Conservation (phyloP, 2,329 filamentous ascomycete genomes). For the Penicillium frequentans region DNA sequence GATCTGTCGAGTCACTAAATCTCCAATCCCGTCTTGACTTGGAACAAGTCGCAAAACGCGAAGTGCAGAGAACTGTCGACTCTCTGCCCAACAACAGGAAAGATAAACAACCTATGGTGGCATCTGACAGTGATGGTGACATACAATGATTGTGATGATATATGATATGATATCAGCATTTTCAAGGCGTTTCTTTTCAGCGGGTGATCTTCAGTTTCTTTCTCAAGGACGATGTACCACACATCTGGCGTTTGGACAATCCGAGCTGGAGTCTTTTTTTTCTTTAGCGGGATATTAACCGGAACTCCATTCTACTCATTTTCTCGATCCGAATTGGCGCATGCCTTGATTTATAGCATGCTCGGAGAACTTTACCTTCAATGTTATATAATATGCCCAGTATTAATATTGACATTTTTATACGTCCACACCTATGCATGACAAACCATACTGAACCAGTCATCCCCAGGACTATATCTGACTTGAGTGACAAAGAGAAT, state of each 20-base stretch:
- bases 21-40: slow-evolving; percentile 67
- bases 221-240: not conserved
- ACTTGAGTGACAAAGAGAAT: too few species aligned
- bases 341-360: not conserved
- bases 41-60: slow-evolving; percentile 73
- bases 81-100: slow-evolving; percentile 22
- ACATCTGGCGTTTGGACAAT: slow-evolving; percentile 5
- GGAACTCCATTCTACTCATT: not conserved
- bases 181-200: slow-evolving; percentile 19
- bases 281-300: not conserved
- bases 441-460: not conserved
- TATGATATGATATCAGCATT: slow-evolving; percentile 17
- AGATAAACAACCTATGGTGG: slow-evolving; percentile 20
- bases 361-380: not conserved
- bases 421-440: not conserved
- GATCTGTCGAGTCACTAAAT: slow-evolving; percentile 59
- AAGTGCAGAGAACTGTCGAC: slow-evolving; percentile 73
- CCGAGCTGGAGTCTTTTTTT: not conserved
- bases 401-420: not conserved
- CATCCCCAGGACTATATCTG: too few species aligned
- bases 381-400: not conserved
- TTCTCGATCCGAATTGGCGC: not conserved
- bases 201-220: not conserved
- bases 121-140: slow-evolving; percentile 20
- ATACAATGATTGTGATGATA: slow-evolving; percentile 18